Percentiles rank a stretch among this genome's conserved stretches.
Conservation (phyloP, 2,329 filamentous ascomycete genomes). For the Phialemoniopsis sp. region DNA sequence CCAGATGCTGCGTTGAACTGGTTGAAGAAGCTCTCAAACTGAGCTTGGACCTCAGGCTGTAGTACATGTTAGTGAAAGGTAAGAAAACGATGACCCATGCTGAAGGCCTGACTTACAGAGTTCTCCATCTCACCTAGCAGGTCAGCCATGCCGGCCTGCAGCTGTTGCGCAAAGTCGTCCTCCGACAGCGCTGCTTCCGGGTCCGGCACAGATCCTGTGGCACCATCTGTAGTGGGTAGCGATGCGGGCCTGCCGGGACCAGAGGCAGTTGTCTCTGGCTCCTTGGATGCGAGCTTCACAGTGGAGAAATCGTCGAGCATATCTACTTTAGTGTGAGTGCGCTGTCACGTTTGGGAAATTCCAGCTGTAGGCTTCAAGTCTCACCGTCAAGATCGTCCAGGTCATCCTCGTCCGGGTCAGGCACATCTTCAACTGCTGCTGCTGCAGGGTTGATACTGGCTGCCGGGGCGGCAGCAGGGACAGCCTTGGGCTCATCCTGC, state of each 20-base stretch:
- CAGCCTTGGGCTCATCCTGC: too few species aligned
- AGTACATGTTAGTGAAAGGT: neutral
- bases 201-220: constrained; percentile 7
- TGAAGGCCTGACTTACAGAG: constrained; percentile 38
- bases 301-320: constrained; percentile 88
- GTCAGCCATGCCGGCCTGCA: constrained; percentile 88
- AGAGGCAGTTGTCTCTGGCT: constrained; percentile 17
- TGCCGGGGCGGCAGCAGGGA: constrained; percentile 4
- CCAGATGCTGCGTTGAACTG: constrained; percentile 56
- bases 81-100: neutral
- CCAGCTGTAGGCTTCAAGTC: constrained; percentile 9
- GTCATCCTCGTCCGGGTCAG: constrained; percentile 91
- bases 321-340: constrained; percentile 47
- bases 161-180: constrained; percentile 75
- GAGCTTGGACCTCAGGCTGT: constrained; percentile 68
- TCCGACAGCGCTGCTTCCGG: constrained; percentile 44
- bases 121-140: constrained; percentile 69
- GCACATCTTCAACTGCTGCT: constrained; percentile 49
- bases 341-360: constrained; percentile 9
- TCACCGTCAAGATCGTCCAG: constrained; percentile 86
- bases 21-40: constrained; percentile 76
- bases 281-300: constrained; percentile 49
- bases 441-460: constrained; percentile 10
- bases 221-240: too few species aligned
- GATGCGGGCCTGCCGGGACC: constrained; percentile 12